Base-by-base conservation (phyloP, 257 asterid genomes). In the Solanum chmielewskii region DNA sequence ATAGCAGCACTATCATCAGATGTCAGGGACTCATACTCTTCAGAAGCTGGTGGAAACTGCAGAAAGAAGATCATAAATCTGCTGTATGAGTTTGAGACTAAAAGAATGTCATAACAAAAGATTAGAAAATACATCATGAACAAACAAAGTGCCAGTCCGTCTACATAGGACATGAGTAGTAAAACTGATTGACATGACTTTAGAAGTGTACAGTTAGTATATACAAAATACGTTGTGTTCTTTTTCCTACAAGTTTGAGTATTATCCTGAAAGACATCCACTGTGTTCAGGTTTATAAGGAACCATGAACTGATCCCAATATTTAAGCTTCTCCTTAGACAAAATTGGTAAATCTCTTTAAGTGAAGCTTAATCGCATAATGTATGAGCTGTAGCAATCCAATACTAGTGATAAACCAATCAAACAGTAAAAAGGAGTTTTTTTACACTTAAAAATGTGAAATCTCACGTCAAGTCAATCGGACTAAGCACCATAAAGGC, bases 1-100 rank as follows among this genome's bases (percentile, higher is more conserved):
- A 92, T 83, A 49, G 93, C 94, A 59, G 90, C 92, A 47, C 94
- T 90, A 64, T 93, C 94, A 83, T 93, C 91, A 86, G 96, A 93
- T 84, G 96, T 91, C 86, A 95, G 86, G 21, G 96, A 91, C 83
- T 92, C 96, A 1, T 91, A 95, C 90, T 95, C 97, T 89, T 93
- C 98, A 20, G 94, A 90, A 85, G 86, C 88, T 47, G 93, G 90
- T 15, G 95, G 92, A 87, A 93, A 93, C 98, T 94, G 94, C 89
- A 93, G 68, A 83, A 91, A 81, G 81, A 52, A 83, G 41, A 69
- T 60, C 21, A 25, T 83, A 83, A 66, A 49, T 29, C 23, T 64
- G 29, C 11, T 5, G 15, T 44, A 42, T 49, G 33, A 44, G 85
- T 5, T 60, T 3, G 7, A 62, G 70, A 23, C 59, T 20, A 83